Evolutionary conservation across 2,329 filamentous ascomycete genomes (phyloP).

Genomic region (Diplocarpon rosae): DNA sequence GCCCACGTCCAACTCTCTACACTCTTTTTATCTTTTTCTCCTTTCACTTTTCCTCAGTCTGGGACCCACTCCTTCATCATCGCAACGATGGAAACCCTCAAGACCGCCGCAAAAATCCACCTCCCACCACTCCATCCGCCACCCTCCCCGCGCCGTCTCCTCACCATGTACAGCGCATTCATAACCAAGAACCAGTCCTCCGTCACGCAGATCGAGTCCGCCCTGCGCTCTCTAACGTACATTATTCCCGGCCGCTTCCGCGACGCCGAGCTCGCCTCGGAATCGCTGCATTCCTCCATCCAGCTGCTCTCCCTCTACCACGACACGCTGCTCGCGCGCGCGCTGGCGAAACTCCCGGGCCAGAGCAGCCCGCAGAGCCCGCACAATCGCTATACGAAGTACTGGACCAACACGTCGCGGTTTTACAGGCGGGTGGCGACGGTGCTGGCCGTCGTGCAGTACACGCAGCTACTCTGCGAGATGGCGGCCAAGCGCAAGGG

Average conservation of each 20-base stretch:
- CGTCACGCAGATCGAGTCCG: slow-evolving; percentile 90
- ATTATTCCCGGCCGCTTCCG: slow-evolving; percentile 86
- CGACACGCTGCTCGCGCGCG: slow-evolving; percentile 68
- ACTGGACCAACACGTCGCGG: slow-evolving; percentile 51
- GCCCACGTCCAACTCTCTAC: slow-evolving; percentile 2
- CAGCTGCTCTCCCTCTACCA: slow-evolving; percentile 89
- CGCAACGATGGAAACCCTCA: slow-evolving; percentile 6
- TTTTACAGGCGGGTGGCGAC: slow-evolving; percentile 75
- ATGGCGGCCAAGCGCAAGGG: slow-evolving; percentile 87
- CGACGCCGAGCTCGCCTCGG: slow-evolving; percentile 89
- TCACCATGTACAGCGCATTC: slow-evolving; percentile 72
- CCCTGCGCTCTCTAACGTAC: slow-evolving; percentile 84
- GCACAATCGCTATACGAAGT: slow-evolving; percentile 55
- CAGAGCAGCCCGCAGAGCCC: slow-evolving; percentile 33
- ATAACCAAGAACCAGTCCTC: slow-evolving; percentile 91
- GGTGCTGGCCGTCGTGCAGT: slow-evolving; percentile 79
- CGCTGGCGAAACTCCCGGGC: slow-evolving; percentile 46
- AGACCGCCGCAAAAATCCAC: slow-evolving; percentile 7
- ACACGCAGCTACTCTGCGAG: slow-evolving; percentile 93
- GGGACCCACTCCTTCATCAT: no score
- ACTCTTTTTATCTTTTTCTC: not conserved
- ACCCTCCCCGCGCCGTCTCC: slow-evolving; percentile 45
- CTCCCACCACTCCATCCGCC: slow-evolving; percentile 28
- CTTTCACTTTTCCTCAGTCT: not conserved
- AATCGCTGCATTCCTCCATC: slow-evolving; percentile 79